Conservation (phyloP, 2,329 filamentous ascomycete genomes). For the Corynespora cassiicola region DNA sequence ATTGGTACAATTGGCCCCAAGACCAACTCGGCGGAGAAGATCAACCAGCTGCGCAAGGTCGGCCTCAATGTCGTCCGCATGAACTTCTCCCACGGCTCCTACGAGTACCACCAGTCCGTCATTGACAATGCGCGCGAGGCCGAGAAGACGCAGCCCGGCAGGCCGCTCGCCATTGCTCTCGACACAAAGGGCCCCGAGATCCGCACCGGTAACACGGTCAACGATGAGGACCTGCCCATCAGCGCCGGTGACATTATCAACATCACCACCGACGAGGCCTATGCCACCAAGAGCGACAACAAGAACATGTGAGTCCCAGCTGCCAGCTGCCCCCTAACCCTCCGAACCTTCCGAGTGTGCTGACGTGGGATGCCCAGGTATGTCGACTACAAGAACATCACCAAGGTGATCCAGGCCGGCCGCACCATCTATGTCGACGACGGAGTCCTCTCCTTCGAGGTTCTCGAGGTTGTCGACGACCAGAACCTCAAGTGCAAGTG, state of each 20-base stretch:
- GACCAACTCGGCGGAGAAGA: conserved; percentile 97
- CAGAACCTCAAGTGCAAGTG: conserved; percentile 86
- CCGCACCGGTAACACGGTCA: conserved; percentile 77
- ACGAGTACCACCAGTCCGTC: conserved; percentile 97
- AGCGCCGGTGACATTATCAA: conserved; percentile 83
- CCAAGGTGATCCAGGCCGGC: conserved; percentile 91
- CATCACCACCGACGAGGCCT: conserved; percentile 95
- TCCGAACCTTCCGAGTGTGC: neutral
- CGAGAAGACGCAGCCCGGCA: conserved; percentile 77
- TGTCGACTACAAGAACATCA: conserved; percentile 99
- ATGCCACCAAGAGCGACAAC: conserved; percentile 81
- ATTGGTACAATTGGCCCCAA: conserved; percentile 99
- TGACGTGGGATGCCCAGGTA: conserved; percentile 66
- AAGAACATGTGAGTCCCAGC: conserved; percentile 81
- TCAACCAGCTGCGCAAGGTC: conserved; percentile 88
- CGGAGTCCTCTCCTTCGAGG: conserved; percentile 95
- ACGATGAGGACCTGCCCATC: conserved; percentile 80
- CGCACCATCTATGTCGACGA: conserved; percentile 98
- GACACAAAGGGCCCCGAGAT: conserved; percentile 87
- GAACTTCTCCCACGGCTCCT: conserved; percentile 97
- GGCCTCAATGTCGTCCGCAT: conserved; percentile 99
- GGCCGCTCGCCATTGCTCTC: conserved; percentile 93
- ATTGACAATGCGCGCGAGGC: conserved; percentile 94
- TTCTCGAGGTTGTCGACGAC: conserved; percentile 84
- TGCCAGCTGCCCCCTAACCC: neutral